A percentile compares a stretch with the other conserved stretches of the same genome.
Conservation (phyloP, 2,329 filamentous ascomycete species). For the Tolypocladium guangdongense region DNA sequence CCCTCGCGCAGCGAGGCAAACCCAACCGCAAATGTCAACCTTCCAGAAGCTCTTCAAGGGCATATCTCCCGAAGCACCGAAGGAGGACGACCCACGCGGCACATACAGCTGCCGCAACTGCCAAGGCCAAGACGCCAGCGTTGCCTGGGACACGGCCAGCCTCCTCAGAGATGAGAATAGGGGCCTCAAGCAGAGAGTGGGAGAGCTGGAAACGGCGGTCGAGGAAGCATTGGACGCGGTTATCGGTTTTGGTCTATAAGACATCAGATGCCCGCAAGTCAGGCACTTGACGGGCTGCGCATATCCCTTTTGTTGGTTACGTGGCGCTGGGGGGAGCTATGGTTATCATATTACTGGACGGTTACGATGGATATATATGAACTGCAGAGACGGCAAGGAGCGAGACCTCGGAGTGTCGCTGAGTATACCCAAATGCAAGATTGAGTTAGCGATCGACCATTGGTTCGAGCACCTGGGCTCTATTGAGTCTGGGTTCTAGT, state of each 20-base stretch:
- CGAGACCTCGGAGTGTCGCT: background rate
- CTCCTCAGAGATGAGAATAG: constrained; percentile 51
- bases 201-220: constrained; percentile 46
- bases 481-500: background rate
- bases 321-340: background rate
- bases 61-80: constrained; percentile 24
- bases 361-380: background rate
- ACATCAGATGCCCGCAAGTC: background rate
- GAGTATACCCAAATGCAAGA: constrained; percentile 1
- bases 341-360: background rate
- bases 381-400: background rate
- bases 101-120: constrained; percentile 41
- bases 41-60: constrained; percentile 32
- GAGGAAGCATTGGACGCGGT: constrained; percentile 50
- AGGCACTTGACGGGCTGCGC: background rate
- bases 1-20: constrained; percentile 23
- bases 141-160: constrained; percentile 56
- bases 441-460: background rate
- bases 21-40: constrained; percentile 19
- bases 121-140: constrained; percentile 43
- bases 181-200: constrained; percentile 47
- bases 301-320: background rate
- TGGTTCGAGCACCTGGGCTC: no score
- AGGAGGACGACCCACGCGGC: constrained; percentile 9
- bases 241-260: constrained; percentile 40